These are phyloP conservation scores for Wickerhamiella galacta DNA, from an alignment of 805 yeast genomes.

Conservation along the genomic window DNA sequence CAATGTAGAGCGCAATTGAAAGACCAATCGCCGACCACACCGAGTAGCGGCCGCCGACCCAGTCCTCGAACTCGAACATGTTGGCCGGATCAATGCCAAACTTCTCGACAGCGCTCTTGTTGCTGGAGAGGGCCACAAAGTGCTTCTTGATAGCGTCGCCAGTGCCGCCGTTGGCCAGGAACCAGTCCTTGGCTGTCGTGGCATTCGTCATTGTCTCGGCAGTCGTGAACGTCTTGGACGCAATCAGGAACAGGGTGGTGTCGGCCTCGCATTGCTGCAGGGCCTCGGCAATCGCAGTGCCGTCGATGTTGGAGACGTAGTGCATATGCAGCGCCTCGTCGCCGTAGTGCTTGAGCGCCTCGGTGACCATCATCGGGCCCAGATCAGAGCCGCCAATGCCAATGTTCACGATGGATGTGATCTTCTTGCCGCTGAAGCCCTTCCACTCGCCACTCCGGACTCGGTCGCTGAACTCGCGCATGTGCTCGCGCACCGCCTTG, in stretches of 20 bases:
- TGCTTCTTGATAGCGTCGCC: conserved; percentile 76
- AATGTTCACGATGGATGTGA: conserved; percentile 88
- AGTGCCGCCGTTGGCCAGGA: conserved; percentile 55
- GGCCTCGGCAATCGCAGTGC: conserved; percentile 90
- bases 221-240: conserved; percentile 97
- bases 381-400: conserved; percentile 99
- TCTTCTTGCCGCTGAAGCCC: conserved; percentile 89
- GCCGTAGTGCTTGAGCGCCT: conserved; percentile 84
- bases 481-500: conserved; percentile 78
- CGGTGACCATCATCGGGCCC: conserved; percentile 99
- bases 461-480: conserved; percentile 84
- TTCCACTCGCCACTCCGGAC: conserved; percentile 91
- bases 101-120: conserved; percentile 75
- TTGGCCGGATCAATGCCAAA: conserved; percentile 95
- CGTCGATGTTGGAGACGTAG: conserved; percentile 96
- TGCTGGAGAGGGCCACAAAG: conserved; percentile 92
- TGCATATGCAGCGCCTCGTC: conserved; percentile 49
- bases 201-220: conserved; percentile 98
- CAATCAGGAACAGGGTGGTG: conserved; percentile 71
- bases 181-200: conserved; percentile 88
- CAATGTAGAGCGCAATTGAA: conserved; percentile 87
- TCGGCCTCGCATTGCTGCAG: conserved; percentile 67
- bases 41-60: conserved; percentile 99
- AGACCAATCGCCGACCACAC: conserved; percentile 99
- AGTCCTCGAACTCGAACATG: conserved; percentile 95